Conservation (phyloP, 2,329 filamentous ascomycete genomes). For the Talaromyces pinophilus region DNA sequence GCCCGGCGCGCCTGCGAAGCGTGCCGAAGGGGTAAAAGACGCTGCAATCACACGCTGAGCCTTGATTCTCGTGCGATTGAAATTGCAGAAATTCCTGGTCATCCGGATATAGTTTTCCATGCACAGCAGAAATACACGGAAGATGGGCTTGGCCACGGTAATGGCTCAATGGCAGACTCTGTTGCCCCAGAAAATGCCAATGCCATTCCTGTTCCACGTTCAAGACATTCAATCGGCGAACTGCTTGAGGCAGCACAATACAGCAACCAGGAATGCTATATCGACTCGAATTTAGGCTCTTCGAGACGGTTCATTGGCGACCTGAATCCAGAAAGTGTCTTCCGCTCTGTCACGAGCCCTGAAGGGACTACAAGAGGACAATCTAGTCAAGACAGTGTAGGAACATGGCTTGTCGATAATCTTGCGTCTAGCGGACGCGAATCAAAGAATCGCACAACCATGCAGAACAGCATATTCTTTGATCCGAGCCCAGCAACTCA, state of each 20-base stretch:
- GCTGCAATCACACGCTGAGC: neutral
- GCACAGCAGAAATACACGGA: neutral
- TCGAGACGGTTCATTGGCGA: slow-evolving; percentile 52
- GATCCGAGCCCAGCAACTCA: slow-evolving; percentile 3
- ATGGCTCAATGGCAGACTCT: neutral
- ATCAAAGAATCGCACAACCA: neutral
- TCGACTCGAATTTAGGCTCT: neutral
- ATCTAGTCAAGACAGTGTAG: slow-evolving; percentile 7
- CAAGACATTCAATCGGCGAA: neutral
- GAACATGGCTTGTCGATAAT: slow-evolving; percentile 14
- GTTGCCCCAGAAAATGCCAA: neutral
- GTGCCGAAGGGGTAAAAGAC: slow-evolving; percentile 11
- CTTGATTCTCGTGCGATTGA: neutral
- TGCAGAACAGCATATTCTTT: neutral
- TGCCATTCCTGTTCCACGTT: neutral
- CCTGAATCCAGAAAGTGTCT: slow-evolving; percentile 61
- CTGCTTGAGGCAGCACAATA: neutral
- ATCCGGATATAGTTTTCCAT: neutral
- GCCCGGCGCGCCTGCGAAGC: slow-evolving; percentile 4
- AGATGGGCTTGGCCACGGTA: neutral
- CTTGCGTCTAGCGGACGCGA: neutral
- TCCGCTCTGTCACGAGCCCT: slow-evolving; percentile 56
- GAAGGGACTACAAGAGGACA: slow-evolving; percentile 32
- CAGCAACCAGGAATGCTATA: neutral
- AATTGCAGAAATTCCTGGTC: neutral